A percentile compares a stretch with the other conserved stretches of the same genome.
phyloP scores from a whole-genome alignment of 352 stramenopile species.

The Phytophthora pistaciae region DNA sequence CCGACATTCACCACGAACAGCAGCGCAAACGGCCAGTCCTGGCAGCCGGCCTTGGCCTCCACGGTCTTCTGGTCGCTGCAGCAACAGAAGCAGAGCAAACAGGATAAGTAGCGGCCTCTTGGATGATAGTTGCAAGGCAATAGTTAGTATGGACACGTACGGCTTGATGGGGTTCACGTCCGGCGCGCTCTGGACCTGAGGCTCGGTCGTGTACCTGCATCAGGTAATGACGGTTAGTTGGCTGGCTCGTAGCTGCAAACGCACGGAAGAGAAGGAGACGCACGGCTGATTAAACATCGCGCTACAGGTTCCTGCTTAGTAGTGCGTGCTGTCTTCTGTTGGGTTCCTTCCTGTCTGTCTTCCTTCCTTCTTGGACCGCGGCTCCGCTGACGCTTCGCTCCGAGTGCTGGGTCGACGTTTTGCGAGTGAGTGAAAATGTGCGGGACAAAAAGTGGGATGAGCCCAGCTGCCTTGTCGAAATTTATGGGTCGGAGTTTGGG shows the following conservation, averaged over 20 bases:
- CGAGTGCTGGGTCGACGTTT: constrained; percentile 12
- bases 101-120: not conserved
- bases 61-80: constrained; percentile 41
- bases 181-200: constrained; percentile 45
- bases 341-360: not conserved
- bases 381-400: too few relatives aligned
- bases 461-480: constrained; percentile 1
- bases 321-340: not conserved
- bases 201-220: constrained; percentile 48
- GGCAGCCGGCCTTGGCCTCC: constrained; percentile 50
- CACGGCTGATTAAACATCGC: constrained; percentile 48
- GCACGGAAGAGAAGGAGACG: constrained; percentile 2
- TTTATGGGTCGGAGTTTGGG: constrained; percentile 2
- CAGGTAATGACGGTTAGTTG: constrained; percentile 8
- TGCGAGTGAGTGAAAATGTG: constrained; percentile 25
- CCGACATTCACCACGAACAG: constrained; percentile 83
- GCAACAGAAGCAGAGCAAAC: constrained; percentile 6
- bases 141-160: constrained; percentile 27
- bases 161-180: constrained; percentile 78
- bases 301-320: constrained; percentile 8
- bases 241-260: not conserved
- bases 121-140: not conserved
- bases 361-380: not conserved
- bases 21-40: constrained; percentile 84
- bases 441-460: constrained; percentile 19